These are phyloP conservation scores for Globisporangium abappressorium DNA, from an alignment of 352 stramenopile species.

Conservation along the genomic window DNA sequence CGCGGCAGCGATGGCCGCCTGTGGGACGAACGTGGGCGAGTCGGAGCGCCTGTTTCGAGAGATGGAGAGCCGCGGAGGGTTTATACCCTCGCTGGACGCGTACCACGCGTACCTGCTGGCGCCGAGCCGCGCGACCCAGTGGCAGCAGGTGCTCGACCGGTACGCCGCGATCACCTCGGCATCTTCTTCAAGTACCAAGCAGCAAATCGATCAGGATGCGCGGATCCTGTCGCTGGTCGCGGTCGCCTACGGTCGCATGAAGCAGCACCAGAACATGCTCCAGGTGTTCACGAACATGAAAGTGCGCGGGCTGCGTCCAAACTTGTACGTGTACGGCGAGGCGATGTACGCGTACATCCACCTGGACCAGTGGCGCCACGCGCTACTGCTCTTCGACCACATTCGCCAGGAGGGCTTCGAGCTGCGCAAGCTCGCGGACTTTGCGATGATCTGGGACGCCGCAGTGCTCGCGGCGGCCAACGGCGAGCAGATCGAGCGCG, in stretches of 20 bases:
- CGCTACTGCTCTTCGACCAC: slow-evolving; percentile 74
- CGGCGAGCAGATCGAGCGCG: slow-evolving; percentile 45
- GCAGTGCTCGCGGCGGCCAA: slow-evolving; percentile 47
- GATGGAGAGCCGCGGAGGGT: slow-evolving; percentile 18
- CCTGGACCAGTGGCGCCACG: slow-evolving; percentile 60
- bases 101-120: slow-evolving; percentile 31
- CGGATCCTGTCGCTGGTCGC: slow-evolving; percentile 65
- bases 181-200: neutral
- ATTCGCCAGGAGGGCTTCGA: slow-evolving; percentile 51
- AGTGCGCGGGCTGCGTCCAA: slow-evolving; percentile 56
- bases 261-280: slow-evolving; percentile 50
- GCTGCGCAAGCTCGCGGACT: slow-evolving; percentile 27
- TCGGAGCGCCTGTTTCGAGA: slow-evolving; percentile 51
- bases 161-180: slow-evolving; percentile 13
- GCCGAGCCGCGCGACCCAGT: slow-evolving; percentile 21
- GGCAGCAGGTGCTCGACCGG: slow-evolving; percentile 19
- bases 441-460: slow-evolving; percentile 63
- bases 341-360: slow-evolving; percentile 68
- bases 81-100: slow-evolving; percentile 21
- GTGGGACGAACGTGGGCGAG: slow-evolving; percentile 34
- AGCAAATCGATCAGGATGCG: slow-evolving; percentile 42
- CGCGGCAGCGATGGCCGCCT: slow-evolving; percentile 51
- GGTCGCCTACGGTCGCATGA: slow-evolving; percentile 45
- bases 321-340: slow-evolving; percentile 68
- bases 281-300: slow-evolving; percentile 74